Base-by-base conservation (phyloP, 176 grass and related monocot genomes). In the Aechmea fasciata region DNA sequence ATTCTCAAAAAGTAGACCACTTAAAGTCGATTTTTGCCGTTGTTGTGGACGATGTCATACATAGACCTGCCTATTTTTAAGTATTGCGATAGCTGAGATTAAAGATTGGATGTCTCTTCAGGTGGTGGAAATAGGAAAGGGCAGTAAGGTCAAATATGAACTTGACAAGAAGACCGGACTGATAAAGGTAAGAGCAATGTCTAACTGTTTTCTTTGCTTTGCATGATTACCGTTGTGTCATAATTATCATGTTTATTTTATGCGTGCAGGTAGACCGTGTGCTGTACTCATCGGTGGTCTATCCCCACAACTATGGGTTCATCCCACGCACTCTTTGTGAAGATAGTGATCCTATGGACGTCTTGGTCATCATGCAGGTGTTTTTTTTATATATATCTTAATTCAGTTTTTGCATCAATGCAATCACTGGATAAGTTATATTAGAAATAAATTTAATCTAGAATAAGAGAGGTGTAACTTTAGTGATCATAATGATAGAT, bases 351-450 rank as follows among this genome's bases (percentile, higher is more conserved):
- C 94, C 94, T 48, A 72, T 99, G 65, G 94, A 99, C 75, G 94
- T 97, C 14, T 83, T 97, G 72, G 84, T 97, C 69, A 92, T 97
- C 23, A 97, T 97, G 94, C 94, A 97, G 94, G 94, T 97, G 64
- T 68, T 59, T 54, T 33, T 41, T 47, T 74, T 11, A n/a, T n/a
- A n/a, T n/a, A n/a, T n/a, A 66, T 77, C 20, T 61, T 48, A 67
- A 47, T 47, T 47, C 13, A 4, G 11, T 65, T 65, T 65, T 13
- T 13, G 11, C 33, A 28, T 65, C 63, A 47, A 48, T 48, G 17
- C 13, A 10, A 62, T 19, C 23, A 9, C 14, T 11, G 10, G 11
- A 63, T 63, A 11, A 59, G 18, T 63, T 63, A 22, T 17, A 11
- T 2, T 62, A 3, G 11, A 19, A 62, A 62, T n/a, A 22, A 62